Base-by-base conservation (phyloP, 2,329 filamentous ascomycete genomes). In the Fusarium papillatum region DNA sequence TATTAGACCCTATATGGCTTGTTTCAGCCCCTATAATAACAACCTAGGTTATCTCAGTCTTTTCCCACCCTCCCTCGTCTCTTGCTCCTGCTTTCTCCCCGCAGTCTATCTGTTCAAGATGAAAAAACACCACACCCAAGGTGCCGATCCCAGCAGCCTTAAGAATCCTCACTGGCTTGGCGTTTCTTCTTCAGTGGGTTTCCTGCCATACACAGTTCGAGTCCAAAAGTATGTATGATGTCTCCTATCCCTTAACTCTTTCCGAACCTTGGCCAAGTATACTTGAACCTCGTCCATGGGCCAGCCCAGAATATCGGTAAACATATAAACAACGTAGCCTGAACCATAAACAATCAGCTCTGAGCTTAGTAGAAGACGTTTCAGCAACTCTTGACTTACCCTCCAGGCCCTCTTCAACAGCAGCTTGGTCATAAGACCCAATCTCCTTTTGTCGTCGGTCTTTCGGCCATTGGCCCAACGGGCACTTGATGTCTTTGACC, bases 221-320 rank as follows among this genome's bases (percentile, higher is more conserved):
- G 64, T 67, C 64, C 68, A 70, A 13, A 70, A 70, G 14, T 70
- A 70, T 2, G 68, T 70, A 29, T 70, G 68, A 22, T 70, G n/a
- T 16, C 22, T 62, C 48, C 29, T 70, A n/a, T 70, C 68, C 31
- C 64, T 63, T n/a, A 70, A 19, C 39, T 70, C 68, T 13, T 50
- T 69, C 4, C 69, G 60, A 7, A 68, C 65, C 50, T 24, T 50
- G 5, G 69, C 53, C 7, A 71, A 50, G 19, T 68, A 69, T 5
- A 71, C 8, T 9, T 71, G 69, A n/a, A 71, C 69, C 24, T 71
- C 65, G 7, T 60, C 60, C 34, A 53, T 61, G 2, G 69, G 50
- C 69, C 69, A 71, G 7, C 66, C 69, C 14, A 71, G 53, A n/a
- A 71, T 61, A 34, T 64, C 43, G 7, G 48, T 71, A 39, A 71